Percentiles rank a stretch among this genome's conserved stretches.
These are phyloP conservation scores for Alloascoidea africana DNA, from an alignment of 805 yeast species.

Conservation along the genomic window DNA sequence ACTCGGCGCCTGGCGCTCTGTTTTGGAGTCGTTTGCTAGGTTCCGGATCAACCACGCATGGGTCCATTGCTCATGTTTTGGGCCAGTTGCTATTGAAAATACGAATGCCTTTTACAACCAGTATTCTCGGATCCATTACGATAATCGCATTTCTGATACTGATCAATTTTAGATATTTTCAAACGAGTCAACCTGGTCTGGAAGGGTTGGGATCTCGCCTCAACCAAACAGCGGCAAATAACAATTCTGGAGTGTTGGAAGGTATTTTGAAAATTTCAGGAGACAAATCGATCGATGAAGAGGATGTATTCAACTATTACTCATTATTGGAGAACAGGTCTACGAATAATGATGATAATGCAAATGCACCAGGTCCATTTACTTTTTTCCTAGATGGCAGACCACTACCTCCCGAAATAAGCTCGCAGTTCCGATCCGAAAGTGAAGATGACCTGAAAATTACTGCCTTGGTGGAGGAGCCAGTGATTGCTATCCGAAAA, in stretches of 20 bases:
- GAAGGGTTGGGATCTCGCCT: background rate
- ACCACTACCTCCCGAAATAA: background rate
- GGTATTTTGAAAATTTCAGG: too few species aligned
- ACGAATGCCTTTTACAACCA: slow-evolving; percentile 22
- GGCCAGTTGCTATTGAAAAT: slow-evolving; percentile 19
- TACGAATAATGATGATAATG: background rate
- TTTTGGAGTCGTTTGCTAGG: background rate
- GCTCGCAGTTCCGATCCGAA: background rate
- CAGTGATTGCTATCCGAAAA: slow-evolving; percentile 12
- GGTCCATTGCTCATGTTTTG: slow-evolving; percentile 15
- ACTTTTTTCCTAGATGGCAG: background rate
- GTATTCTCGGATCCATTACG: slow-evolving; percentile 17
- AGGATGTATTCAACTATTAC: background rate
- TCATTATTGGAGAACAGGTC: background rate
- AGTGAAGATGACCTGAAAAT: slow-evolving; percentile 6
- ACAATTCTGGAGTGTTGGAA: too few species aligned
- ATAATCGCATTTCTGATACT: slow-evolving; percentile 15
- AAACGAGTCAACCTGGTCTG: too few species aligned
- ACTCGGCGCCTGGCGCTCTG: background rate
- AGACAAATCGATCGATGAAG: background rate
- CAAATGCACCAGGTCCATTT: background rate
- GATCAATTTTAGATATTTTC: slow-evolving; percentile 21
- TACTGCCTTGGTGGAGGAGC: slow-evolving; percentile 14
- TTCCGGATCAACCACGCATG: background rate
- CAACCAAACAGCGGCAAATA: background rate